phyloP scores from a whole-genome alignment of 768 basidiomycete species.

The Filobasidium wieringae region DNA sequence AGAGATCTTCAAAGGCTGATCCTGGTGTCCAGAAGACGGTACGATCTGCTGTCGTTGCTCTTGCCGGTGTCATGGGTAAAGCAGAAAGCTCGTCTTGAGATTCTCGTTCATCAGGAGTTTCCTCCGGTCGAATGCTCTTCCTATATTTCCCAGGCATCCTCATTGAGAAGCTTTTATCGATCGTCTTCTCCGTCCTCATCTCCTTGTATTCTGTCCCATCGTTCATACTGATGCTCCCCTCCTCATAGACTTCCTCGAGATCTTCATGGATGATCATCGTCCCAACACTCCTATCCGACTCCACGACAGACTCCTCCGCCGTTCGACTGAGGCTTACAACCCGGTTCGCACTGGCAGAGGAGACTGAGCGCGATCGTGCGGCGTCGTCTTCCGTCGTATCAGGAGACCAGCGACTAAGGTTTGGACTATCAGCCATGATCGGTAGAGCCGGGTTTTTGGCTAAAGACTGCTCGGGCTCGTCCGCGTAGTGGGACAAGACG shows the following conservation, averaged over 20 bases:
- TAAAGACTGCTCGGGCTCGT: neutral
- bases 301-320: neutral
- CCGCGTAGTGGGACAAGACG: neutral
- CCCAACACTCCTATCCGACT: neutral
- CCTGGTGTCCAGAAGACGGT: neutral
- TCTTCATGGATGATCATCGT: neutral
- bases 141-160: no score
- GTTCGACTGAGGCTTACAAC: neutral
- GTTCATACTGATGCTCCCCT: neutral
- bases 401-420: neutral
- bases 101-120: no score
- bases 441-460: neutral
- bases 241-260: neutral
- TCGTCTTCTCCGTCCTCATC: no score
- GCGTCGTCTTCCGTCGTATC: neutral
- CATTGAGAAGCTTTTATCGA: no score
- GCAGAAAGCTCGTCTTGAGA: neutral
- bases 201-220: neutral
- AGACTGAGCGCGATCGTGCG: neutral
- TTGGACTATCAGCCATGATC: neutral
- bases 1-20: neutral
- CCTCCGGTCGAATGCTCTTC: no score
- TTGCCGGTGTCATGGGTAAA: neutral
- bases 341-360: neutral
- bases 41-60: neutral